These are phyloP conservation scores for Arctium minus DNA, from an alignment of 129 eudicot species.

Conservation along the genomic window DNA sequence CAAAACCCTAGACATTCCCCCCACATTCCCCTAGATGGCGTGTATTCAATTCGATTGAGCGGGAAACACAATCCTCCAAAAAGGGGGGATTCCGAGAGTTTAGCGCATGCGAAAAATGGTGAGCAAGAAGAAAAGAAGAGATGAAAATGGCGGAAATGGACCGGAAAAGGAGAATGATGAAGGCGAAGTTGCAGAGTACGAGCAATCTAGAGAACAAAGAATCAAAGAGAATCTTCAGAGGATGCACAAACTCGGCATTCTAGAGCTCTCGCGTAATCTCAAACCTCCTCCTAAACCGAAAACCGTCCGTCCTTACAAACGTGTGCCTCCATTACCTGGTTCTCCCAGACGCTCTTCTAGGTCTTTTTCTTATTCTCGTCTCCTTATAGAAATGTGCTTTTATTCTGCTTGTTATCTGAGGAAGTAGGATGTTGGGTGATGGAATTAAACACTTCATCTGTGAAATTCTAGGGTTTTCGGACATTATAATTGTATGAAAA, in stretches of 20 bases:
- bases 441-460: not conserved
- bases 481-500: not conserved
- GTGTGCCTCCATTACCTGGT: not conserved
- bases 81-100: not conserved
- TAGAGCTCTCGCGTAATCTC: slow-evolving; percentile 54
- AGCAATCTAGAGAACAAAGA: slow-evolving; percentile 53
- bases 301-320: slow-evolving; percentile 5
- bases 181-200: slow-evolving; percentile 36
- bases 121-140: slow-evolving; percentile 26
- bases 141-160: not conserved
- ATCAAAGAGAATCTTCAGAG: slow-evolving; percentile 58
- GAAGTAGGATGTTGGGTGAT: not conserved
- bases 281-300: slow-evolving; percentile 24
- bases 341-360: slow-evolving; percentile 61
- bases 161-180: slow-evolving; percentile 18
- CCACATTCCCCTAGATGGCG: not conserved
- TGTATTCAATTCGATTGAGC: not conserved
- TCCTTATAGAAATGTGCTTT: not conserved
- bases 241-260: slow-evolving; percentile 62
- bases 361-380: slow-evolving; percentile 13
- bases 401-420: not conserved
- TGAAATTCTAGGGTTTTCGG: not conserved
- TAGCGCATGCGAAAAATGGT: slow-evolving; percentile 28
- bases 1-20: slow-evolving; percentile 16
- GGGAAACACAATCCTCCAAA: slow-evolving; percentile 13